These are phyloP conservation scores for Calonectria fujianensis DNA, from an alignment of 2,329 filamentous ascomycete genomes.

Conservation along the genomic window DNA sequence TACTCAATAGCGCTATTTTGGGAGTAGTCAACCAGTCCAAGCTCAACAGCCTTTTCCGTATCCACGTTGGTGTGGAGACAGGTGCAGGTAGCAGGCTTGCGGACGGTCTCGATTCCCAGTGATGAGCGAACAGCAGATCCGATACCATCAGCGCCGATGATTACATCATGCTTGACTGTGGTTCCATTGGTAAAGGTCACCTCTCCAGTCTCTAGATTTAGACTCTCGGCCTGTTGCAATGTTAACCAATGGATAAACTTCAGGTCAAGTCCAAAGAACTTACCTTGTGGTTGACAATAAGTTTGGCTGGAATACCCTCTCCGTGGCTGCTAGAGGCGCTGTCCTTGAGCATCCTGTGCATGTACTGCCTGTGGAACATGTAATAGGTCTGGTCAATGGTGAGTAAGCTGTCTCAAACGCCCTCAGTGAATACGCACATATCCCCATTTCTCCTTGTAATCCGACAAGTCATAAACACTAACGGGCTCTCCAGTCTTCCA, in stretches of 20 bases:
- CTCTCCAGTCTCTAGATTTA: slow-evolving; percentile 70
- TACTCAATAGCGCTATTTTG: slow-evolving; percentile 75
- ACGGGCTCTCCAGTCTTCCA: slow-evolving; percentile 81
- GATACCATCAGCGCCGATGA: slow-evolving; percentile 80
- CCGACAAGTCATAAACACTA: slow-evolving; percentile 77
- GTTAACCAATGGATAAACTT: background rate
- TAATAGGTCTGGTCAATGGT: slow-evolving; percentile 73
- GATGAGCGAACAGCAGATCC: slow-evolving; percentile 77
- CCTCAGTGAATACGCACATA: slow-evolving; percentile 69
- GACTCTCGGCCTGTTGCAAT: slow-evolving; percentile 62
- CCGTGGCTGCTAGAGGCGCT: slow-evolving; percentile 71
- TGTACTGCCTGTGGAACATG: slow-evolving; percentile 82
- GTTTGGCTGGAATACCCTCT: slow-evolving; percentile 69
- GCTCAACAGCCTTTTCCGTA: slow-evolving; percentile 74
- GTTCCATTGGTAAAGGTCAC: slow-evolving; percentile 73
- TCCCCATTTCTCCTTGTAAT: slow-evolving; percentile 80
- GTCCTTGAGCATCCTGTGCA: slow-evolving; percentile 80
- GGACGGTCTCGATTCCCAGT: slow-evolving; percentile 76
- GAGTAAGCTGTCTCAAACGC: background rate
- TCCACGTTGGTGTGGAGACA: slow-evolving; percentile 80
- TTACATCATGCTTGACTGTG: slow-evolving; percentile 72
- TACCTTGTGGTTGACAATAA: slow-evolving; percentile 75
- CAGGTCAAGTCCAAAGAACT: slow-evolving; percentile 25
- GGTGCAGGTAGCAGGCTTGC: slow-evolving; percentile 74
- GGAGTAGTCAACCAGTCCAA: slow-evolving; percentile 79